phyloP scores from a whole-genome alignment of 352 stramenopile species.

The Phytophthora foliorum region DNA sequence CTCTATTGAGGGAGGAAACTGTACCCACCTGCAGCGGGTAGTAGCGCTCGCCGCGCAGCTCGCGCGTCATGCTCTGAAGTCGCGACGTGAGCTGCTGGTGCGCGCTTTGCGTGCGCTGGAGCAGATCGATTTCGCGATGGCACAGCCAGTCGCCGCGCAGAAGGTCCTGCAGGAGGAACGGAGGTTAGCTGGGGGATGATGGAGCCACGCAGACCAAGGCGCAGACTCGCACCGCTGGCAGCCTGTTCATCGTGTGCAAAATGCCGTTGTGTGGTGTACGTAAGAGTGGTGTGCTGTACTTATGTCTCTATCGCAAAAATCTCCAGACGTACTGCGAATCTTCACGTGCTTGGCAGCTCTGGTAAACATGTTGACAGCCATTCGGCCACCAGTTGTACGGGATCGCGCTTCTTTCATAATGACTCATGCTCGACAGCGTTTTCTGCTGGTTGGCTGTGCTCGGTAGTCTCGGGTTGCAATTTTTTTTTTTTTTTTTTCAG shows the following conservation, averaged over 20 bases:
- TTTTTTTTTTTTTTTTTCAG: too few relatives aligned
- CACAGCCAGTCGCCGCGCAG: conserved; percentile 64
- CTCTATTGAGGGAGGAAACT: background rate
- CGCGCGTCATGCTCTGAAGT: conserved; percentile 56
- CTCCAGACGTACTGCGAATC: too few relatives aligned
- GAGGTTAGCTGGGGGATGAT: background rate
- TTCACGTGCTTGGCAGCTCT: too few relatives aligned
- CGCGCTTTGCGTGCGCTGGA: conserved; percentile 54
- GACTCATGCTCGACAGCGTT: too few relatives aligned
- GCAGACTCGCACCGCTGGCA: conserved; percentile 29
- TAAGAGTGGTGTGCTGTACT: too few relatives aligned
- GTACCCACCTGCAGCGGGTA: conserved; percentile 57
- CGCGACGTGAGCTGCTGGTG: conserved; percentile 57
- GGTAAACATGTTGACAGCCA: too few relatives aligned
- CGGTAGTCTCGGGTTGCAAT: too few relatives aligned
- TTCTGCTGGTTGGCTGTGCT: background rate
- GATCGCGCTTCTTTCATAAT: too few relatives aligned
- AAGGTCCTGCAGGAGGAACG: conserved; percentile 47
- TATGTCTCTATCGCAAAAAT: too few relatives aligned
- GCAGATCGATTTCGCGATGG: conserved; percentile 61
- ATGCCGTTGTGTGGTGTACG: conserved; percentile 2
- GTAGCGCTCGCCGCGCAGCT: conserved; percentile 67
- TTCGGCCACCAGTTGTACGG: too few relatives aligned
- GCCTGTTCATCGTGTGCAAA: conserved; percentile 21
- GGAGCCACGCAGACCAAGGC: background rate